A percentile compares a stretch with the other conserved stretches of the same genome.
phyloP scores from a whole-genome alignment of 148 eudicot genomes.

The Camellia japonica region DNA sequence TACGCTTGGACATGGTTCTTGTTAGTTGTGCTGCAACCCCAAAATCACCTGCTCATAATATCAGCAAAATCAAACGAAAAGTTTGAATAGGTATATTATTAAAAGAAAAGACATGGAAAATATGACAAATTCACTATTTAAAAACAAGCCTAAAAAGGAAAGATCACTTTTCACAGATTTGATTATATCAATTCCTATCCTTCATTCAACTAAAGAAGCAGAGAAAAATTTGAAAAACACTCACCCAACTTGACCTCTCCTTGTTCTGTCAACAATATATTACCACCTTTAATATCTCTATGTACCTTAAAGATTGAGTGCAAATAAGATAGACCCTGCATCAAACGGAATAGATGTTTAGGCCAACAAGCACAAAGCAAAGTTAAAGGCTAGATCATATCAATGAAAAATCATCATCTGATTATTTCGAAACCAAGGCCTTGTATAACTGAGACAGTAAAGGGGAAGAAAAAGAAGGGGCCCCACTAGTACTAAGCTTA shows the following conservation, averaged over 20 bases:
- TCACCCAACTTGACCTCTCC: conserved; percentile 97
- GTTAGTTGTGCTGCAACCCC: conserved; percentile 99
- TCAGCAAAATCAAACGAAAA: conserved; percentile 5
- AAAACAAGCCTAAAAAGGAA: conserved; percentile 15
- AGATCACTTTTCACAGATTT: neutral
- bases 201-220: neutral
- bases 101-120: conserved; percentile 14
- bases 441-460: neutral
- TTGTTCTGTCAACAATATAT: conserved; percentile 95
- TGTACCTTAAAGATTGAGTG: conserved; percentile 98
- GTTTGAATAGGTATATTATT: neutral
- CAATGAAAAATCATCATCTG: neutral
- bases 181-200: neutral
- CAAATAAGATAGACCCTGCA: conserved; percentile 92
- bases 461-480: neutral
- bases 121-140: neutral
- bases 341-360: conserved; percentile 16
- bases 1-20: conserved; percentile 98
- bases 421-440: neutral
- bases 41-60: conserved; percentile 74
- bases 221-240: conserved; percentile 23
- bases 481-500: neutral
- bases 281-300: conserved; percentile 98
- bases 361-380: neutral
- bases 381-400: neutral